phyloP scores from a whole-genome alignment of 208 protist genomes.

The Leishmania turanica region DNA sequence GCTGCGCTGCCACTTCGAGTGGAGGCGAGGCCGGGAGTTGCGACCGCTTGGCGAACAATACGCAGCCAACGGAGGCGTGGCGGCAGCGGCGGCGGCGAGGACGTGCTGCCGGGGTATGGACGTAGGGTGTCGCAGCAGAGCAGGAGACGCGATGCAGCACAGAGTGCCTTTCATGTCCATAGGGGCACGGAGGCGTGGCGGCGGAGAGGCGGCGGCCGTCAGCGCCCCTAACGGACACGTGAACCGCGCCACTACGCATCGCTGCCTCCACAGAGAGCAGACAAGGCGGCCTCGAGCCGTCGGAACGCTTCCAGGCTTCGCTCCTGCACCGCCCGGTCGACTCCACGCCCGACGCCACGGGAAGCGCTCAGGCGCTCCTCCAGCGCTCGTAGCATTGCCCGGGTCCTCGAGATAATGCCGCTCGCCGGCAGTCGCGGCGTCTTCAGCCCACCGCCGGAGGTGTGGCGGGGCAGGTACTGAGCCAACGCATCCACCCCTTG shows the following conservation, averaged over 20 bases:
- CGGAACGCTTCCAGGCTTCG: conserved; percentile 28
- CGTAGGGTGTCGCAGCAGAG: background rate
- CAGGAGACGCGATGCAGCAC: background rate
- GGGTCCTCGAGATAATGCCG: background rate
- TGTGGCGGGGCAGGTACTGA: conserved; percentile 8
- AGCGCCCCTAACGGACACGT: background rate
- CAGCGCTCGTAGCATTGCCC: conserved; percentile 26
- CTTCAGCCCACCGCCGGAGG: background rate
- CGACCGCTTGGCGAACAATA: background rate
- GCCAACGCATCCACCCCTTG: conserved; percentile 10
- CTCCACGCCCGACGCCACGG: background rate
- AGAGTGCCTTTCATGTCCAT: background rate
- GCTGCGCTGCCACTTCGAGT: background rate
- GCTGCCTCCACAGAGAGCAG: conserved; percentile 8
- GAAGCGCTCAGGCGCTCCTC: conserved; percentile 23
- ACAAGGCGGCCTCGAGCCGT: conserved; percentile 25
- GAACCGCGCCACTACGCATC: background rate
- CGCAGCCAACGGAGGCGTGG: background rate
- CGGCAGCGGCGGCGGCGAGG: too few relatives aligned
- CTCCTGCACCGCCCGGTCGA: conserved; percentile 18
- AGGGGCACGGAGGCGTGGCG: background rate
- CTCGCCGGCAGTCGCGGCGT: too few relatives aligned
- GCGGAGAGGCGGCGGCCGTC: background rate
- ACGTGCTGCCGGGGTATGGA: background rate
- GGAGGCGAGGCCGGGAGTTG: background rate